Evolutionary conservation across 805 yeast genomes (phyloP).

Genomic region (Saccharomycopsis synnaedendra): DNA sequence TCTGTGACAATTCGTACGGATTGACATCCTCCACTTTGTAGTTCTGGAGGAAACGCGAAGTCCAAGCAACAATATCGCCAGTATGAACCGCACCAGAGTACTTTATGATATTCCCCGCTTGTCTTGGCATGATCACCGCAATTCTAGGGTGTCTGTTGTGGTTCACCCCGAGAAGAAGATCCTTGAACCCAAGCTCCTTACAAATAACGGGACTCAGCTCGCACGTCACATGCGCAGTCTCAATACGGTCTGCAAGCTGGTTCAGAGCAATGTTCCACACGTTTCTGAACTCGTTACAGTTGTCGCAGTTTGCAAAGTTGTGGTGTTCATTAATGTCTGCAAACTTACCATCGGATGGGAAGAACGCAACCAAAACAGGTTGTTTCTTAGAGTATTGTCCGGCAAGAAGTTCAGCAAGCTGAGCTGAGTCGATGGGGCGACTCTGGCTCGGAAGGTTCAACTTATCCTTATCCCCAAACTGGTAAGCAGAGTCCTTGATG

Average conservation of each 20-base stretch:
- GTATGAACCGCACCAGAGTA: conserved; percentile 23
- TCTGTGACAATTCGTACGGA: conserved; percentile 16
- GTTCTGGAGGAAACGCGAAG: conserved; percentile 35
- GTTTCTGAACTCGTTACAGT: conserved; percentile 39
- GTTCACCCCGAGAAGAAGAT: conserved; percentile 19
- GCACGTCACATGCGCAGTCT: conserved; percentile 53
- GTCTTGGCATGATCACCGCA: conserved; percentile 42
- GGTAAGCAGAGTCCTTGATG: conserved; percentile 41
- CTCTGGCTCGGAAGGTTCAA: conserved; percentile 33
- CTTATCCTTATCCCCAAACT: conserved; percentile 27
- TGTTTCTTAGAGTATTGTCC: conserved; percentile 31
- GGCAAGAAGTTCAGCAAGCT: conserved; percentile 36
- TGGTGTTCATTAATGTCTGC: conserved; percentile 23
- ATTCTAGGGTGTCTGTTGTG: conserved; percentile 28
- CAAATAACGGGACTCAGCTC: conserved; percentile 39
- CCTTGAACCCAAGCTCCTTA: conserved; percentile 32
- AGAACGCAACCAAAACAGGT: conserved; percentile 53
- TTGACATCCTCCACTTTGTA: conserved; percentile 27
- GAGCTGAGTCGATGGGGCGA: conserved; percentile 26
- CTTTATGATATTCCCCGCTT: conserved; percentile 35
- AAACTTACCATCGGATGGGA: conserved; percentile 42
- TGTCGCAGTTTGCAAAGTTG: conserved; percentile 33
- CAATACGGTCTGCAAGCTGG: conserved; percentile 28
- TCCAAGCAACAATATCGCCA: conserved; percentile 30
- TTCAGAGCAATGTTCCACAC: conserved; percentile 50